Conservation (phyloP, 306 rosid genomes). For the Urtica urens region DNA sequence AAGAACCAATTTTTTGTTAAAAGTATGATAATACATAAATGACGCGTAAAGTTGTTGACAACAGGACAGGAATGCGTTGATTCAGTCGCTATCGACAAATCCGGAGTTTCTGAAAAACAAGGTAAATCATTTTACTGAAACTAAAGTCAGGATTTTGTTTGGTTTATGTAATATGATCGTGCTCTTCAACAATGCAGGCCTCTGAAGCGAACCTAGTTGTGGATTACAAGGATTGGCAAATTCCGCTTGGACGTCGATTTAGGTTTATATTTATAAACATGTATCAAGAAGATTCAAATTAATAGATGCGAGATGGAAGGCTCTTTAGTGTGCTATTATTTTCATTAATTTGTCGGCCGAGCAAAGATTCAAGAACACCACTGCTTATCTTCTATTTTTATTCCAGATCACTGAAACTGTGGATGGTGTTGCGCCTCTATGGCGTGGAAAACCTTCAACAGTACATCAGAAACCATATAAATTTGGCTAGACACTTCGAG, state of each 20-base stretch:
- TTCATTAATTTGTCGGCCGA: neutral
- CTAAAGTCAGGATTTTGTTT: neutral
- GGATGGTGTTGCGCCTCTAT: constrained; percentile 88
- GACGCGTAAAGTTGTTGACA: constrained; percentile 11
- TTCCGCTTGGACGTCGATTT: constrained; percentile 96
- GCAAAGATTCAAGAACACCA: neutral
- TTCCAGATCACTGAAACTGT: constrained; percentile 69
- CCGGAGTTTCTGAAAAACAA: constrained; percentile 81
- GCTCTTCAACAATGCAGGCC: constrained; percentile 45
- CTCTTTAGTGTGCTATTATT: neutral
- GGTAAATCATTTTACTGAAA: constrained; percentile 36
- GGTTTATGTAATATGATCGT: neutral
- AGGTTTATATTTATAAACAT: constrained; percentile 40
- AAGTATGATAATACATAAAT: neutral
- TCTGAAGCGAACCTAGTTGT: constrained; percentile 61
- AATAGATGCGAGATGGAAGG: neutral
- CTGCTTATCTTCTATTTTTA: constrained; percentile 3
- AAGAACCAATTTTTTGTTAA: too few species aligned
- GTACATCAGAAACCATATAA: constrained; percentile 64
- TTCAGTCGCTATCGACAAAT: constrained; percentile 79
- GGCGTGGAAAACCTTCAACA: constrained; percentile 66
- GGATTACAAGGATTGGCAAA: constrained; percentile 96
- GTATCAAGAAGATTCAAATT: constrained; percentile 1
- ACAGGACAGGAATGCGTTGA: constrained; percentile 78
- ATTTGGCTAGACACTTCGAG: constrained; percentile 62